Conservation (phyloP, 139 green algal genomes). For the Micromonas pusilla region DNA sequence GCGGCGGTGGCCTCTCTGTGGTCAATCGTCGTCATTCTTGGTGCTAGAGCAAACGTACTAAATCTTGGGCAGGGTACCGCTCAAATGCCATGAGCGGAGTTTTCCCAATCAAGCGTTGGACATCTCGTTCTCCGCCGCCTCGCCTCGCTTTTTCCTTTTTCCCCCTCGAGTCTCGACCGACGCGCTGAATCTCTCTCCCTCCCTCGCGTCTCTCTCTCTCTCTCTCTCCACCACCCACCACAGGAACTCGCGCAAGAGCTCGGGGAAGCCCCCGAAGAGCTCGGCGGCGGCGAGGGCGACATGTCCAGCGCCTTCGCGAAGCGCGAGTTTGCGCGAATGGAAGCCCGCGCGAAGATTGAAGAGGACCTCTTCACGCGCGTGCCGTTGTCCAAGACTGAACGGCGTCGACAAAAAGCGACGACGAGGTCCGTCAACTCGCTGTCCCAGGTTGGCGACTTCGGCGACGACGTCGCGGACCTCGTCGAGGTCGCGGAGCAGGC, state of each 20-base stretch:
- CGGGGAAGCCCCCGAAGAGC: conserved; percentile 73
- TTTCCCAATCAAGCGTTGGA: conserved; percentile 26
- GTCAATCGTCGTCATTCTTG: too few relatives aligned
- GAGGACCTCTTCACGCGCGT: conserved; percentile 77
- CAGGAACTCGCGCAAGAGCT: conserved; percentile 62
- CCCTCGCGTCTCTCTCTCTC: too few relatives aligned
- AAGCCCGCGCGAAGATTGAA: conserved; percentile 65
- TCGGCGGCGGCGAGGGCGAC: conserved; percentile 12
- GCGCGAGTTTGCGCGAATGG: conserved; percentile 57
- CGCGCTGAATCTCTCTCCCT: neutral
- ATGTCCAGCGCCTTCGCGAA: conserved; percentile 29
- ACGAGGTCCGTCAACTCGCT: conserved; percentile 41
- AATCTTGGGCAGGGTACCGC: conserved; percentile 25
- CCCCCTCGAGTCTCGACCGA: neutral
- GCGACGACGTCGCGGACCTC: conserved; percentile 82
- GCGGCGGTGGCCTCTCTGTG: too few relatives aligned
- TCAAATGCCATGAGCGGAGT: neutral
- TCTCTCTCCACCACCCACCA: too few relatives aligned
- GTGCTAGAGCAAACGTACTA: conserved; percentile 9
- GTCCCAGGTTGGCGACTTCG: conserved; percentile 77
- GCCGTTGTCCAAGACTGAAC: conserved; percentile 34
- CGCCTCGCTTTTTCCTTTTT: too few relatives aligned
- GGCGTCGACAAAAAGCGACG: conserved; percentile 45
- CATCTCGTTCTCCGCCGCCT: neutral
- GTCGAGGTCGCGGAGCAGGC: conserved; percentile 40